A percentile compares a stretch with the other conserved stretches of the same genome.
phyloP scores from a whole-genome alignment of 495 filamentous ascomycete species.

The Penicillium odoratum region DNA sequence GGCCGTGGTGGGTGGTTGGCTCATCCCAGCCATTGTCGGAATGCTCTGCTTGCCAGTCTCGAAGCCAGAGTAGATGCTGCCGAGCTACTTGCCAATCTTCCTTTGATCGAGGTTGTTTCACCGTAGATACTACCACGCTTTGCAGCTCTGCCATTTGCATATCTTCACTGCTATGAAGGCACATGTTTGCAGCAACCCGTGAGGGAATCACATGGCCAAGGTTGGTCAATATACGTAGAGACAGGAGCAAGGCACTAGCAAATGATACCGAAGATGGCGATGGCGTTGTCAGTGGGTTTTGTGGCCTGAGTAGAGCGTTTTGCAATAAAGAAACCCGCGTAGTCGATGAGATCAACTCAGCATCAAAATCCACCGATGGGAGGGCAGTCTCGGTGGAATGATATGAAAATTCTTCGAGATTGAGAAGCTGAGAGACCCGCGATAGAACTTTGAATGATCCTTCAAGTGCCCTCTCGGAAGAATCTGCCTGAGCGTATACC shows the following conservation, averaged over 20 bases:
- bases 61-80: conserved; percentile 76
- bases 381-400: conserved; percentile 29
- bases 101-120: conserved; percentile 56
- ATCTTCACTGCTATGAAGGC: conserved; percentile 49
- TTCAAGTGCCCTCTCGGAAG: conserved; percentile 57
- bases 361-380: conserved; percentile 36
- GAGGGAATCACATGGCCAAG: conserved; percentile 61
- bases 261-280: conserved; percentile 59
- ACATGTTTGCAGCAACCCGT: conserved; percentile 46
- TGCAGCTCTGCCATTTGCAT: conserved; percentile 67
- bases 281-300: conserved; percentile 69
- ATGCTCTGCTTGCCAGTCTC: conserved; percentile 66
- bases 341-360: conserved; percentile 41
- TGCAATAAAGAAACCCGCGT: conserved; percentile 49
- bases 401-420: conserved; percentile 53
- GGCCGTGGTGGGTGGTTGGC: conserved; percentile 49
- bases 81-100: conserved; percentile 67
- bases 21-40: conserved; percentile 28
- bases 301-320: conserved; percentile 56
- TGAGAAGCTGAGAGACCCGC: conserved; percentile 60
- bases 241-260: conserved; percentile 67
- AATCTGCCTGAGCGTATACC: conserved; percentile 66
- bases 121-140: conserved; percentile 57
- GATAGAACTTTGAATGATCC: conserved; percentile 62
- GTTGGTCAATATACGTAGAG: conserved; percentile 61